Conservation (phyloP, 805 yeast genomes). For the Saccharomycopsis oosterbeekiorum region DNA sequence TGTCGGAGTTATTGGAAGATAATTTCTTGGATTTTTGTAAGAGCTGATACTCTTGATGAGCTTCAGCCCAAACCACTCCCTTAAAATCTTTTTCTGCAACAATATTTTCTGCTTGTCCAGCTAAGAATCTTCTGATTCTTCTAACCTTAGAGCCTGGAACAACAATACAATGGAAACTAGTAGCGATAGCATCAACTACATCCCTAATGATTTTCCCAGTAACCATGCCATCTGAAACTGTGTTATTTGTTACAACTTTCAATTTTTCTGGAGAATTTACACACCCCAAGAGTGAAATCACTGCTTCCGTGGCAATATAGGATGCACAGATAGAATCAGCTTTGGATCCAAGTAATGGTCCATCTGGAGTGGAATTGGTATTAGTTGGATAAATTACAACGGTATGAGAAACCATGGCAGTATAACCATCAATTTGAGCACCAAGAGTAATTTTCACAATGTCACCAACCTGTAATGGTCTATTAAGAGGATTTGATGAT, state of each 20-base stretch:
- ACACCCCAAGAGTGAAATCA: slow-evolving; percentile 65
- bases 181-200: slow-evolving; percentile 82
- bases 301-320: slow-evolving; percentile 81
- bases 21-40: slow-evolving; percentile 33
- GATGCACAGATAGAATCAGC: slow-evolving; percentile 90
- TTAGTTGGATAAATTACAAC: slow-evolving; percentile 67
- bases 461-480: slow-evolving; percentile 60
- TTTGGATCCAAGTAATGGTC: slow-evolving; percentile 72
- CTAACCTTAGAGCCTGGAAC: slow-evolving; percentile 92
- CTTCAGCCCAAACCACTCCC: slow-evolving; percentile 83
- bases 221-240: slow-evolving; percentile 29
- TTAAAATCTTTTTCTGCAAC: slow-evolving; percentile 89
- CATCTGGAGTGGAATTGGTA: slow-evolving; percentile 38
- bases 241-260: slow-evolving; percentile 23
- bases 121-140: slow-evolving; percentile 83
- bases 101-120: slow-evolving; percentile 90
- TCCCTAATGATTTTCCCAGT: slow-evolving; percentile 63
- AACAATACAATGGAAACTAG: slow-evolving; percentile 68
- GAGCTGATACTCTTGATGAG: slow-evolving; percentile 60
- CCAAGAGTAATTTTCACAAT: slow-evolving; percentile 79
- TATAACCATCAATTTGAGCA: slow-evolving; percentile 91
- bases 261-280: slow-evolving; percentile 67
- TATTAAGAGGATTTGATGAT: slow-evolving; percentile 21
- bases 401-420: slow-evolving; percentile 80
- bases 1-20: slow-evolving; percentile 6